Base-by-base conservation (phyloP, 2,329 filamentous ascomycete genomes). In the Spiromastix sp. region DNA sequence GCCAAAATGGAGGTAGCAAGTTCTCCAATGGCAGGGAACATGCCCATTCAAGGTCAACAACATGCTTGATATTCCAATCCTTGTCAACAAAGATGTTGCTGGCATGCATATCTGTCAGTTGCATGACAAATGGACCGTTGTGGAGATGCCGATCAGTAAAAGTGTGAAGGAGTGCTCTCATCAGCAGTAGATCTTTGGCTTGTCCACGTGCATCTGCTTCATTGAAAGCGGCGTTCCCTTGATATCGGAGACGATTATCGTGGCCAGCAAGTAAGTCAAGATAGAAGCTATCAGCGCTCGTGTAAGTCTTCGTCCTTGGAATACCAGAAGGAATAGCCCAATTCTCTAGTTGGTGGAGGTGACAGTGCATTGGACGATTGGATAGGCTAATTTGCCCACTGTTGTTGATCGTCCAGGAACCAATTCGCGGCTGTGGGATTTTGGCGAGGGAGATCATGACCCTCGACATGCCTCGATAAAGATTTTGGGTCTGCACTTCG, bases 21-120 rank as follows among this genome's bases (percentile, higher is more conserved):
- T 52, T 45, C 36, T 56, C 47, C 4, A 54, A 28, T 6, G 56
- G 56, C 2, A 48, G 44, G 2, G 49, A 50, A 38, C 49, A 56
- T 28, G 49, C 47, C 46, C 50, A 59, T 43, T 60, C 56, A 11
- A 60, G 42, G 30, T 60, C 54, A 38, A 61, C 53, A 10, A 60
- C 37, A 17, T 38, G 42, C 27, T 38, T 58, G 32, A 61, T 47
- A 41, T 58, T n/a, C n/a, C n/a, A n/a, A n/a, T n/a, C n/a, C n/a
- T n/a, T n/a, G n/a, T n/a, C n/a, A n/a, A n/a, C n/a, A 22, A 41
- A 31, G 2, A 43, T 38, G 18, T 41, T 43, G 20, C 33, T 33
- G 10, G 11, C 15, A 30, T 63, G 54, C n/a, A 64, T 41, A 37
- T 64, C 59, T 13, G 56, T 61, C 12, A 64, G 42, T 4, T 39